phyloP scores from a whole-genome alignment of 1,284 basidiomycete genomes.

The Marasmius fiardii region DNA sequence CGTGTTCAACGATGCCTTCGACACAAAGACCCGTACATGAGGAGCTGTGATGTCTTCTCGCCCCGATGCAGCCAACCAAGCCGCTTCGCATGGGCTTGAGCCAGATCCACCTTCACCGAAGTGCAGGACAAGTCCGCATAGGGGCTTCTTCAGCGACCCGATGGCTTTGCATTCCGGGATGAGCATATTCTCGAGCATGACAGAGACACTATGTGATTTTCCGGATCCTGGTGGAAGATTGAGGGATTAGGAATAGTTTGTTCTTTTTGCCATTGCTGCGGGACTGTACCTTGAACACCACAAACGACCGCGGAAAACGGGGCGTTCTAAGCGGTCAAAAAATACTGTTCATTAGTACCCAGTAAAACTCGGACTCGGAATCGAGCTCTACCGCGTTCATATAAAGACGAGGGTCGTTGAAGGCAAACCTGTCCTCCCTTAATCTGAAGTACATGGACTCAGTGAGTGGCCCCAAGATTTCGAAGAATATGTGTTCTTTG shows the following conservation, averaged over 20 bases:
- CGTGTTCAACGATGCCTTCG: conserved; percentile 56
- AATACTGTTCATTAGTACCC: neutral
- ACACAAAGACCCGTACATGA: conserved; percentile 56
- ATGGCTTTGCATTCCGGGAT: conserved; percentile 44
- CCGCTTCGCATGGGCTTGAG: conserved; percentile 60
- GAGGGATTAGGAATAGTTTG: conserved; percentile 21
- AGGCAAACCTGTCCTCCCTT: conserved; percentile 23
- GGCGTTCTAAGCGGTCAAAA: conserved; percentile 39
- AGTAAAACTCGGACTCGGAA: too few species aligned
- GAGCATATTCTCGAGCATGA: conserved; percentile 65
- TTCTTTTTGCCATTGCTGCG: too few species aligned
- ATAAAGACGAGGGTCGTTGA: conserved; percentile 48
- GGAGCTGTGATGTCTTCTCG: conserved; percentile 39
- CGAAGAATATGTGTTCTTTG: conserved; percentile 9
- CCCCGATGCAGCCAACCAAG: conserved; percentile 48
- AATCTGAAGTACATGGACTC: conserved; percentile 23
- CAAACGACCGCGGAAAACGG: conserved; percentile 59
- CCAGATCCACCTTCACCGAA: conserved; percentile 61
- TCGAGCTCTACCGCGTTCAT: conserved; percentile 50
- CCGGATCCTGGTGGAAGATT: conserved; percentile 47
- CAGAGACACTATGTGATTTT: conserved; percentile 67
- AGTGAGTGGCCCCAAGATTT: neutral
- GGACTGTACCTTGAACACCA: conserved; percentile 51
- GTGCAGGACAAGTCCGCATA: conserved; percentile 64
- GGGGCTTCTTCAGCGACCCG: conserved; percentile 48